Evolutionary conservation across 176 grass and related monocot species (phyloP).

Genomic region (Juncus inflexus): DNA sequence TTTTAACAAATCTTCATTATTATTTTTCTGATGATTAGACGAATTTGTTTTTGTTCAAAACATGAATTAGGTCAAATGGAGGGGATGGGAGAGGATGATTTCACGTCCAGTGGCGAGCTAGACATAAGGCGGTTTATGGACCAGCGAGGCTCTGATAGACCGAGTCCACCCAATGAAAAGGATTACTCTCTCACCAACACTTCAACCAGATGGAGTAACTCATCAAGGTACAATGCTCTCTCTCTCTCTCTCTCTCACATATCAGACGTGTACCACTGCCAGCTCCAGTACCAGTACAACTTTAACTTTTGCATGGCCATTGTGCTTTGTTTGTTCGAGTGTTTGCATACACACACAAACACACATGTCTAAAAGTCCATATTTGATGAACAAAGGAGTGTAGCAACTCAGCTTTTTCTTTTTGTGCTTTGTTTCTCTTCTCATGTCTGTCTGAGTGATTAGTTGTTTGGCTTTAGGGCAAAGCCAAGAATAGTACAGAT

Average conservation of each 20-base stretch:
- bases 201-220: conserved; percentile 79
- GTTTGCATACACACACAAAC: conserved; percentile 17
- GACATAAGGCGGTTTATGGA: conserved; percentile 48
- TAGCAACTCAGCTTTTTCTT: conserved; percentile 40
- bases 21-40: background rate
- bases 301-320: conserved; percentile 33
- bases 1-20: background rate
- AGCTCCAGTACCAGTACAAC: conserved; percentile 13
- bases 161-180: conserved; percentile 31
- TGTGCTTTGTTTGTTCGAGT: conserved; percentile 23
- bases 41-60: background rate
- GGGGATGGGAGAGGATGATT: conserved; percentile 73
- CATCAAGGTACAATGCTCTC: conserved; percentile 51
- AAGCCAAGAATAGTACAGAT: conserved; percentile 22
- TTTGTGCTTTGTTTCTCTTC: conserved; percentile 29
- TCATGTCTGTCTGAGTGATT: conserved; percentile 8
- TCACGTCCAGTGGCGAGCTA: conserved; percentile 28
- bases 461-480: conserved; percentile 22
- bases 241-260: conserved; percentile 6
- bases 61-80: conserved; percentile 45
- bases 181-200: conserved; percentile 60
- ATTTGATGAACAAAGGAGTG: conserved; percentile 29
- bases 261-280: conserved; percentile 5
- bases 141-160: conserved; percentile 37
- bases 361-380: conserved; percentile 16